These are phyloP conservation scores for Niebla homalea DNA, from an alignment of 495 filamentous ascomycete genomes.

Conservation along the genomic window DNA sequence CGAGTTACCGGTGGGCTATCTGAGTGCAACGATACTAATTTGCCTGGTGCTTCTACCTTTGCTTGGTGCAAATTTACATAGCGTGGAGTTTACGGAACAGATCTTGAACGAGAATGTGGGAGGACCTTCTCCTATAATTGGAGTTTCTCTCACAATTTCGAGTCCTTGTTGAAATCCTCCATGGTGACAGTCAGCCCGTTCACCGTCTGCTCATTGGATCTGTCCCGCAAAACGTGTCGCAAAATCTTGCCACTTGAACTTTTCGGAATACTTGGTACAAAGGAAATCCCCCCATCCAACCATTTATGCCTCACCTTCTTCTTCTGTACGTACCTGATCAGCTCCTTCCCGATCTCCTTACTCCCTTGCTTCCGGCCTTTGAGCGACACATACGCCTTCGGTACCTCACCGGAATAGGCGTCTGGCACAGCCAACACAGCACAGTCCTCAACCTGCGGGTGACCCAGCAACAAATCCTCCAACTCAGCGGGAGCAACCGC, in stretches of 20 bases:
- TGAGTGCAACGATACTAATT: constrained; percentile 19
- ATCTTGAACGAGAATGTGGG: too few relatives aligned
- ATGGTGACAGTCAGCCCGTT: constrained; percentile 23
- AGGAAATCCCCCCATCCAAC: constrained; percentile 46
- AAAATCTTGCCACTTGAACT: constrained; percentile 57
- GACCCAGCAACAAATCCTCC: constrained; percentile 48
- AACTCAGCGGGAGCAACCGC: constrained; percentile 59
- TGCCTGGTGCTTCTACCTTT: neutral
- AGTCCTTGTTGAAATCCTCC: constrained; percentile 24
- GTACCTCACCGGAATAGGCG: constrained; percentile 47
- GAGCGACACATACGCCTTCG: constrained; percentile 49
- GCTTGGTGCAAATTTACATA: neutral
- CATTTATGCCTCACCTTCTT: constrained; percentile 54
- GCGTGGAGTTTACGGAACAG: neutral
- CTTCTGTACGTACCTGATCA: constrained; percentile 43
- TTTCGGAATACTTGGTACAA: constrained; percentile 51
- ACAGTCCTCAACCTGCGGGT: constrained; percentile 44
- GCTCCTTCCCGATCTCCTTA: constrained; percentile 25
- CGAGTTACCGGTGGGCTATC: constrained; percentile 53
- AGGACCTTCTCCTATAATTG: neutral
- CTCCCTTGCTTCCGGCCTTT: constrained; percentile 24
- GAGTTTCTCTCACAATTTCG: constrained; percentile 24
- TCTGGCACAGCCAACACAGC: constrained; percentile 46
- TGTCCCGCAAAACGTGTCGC: constrained; percentile 40
- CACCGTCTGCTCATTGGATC: constrained; percentile 7